These are phyloP conservation scores for Nemania sp. DNA, from an alignment of 2,329 filamentous ascomycete genomes.

Conservation along the genomic window DNA sequence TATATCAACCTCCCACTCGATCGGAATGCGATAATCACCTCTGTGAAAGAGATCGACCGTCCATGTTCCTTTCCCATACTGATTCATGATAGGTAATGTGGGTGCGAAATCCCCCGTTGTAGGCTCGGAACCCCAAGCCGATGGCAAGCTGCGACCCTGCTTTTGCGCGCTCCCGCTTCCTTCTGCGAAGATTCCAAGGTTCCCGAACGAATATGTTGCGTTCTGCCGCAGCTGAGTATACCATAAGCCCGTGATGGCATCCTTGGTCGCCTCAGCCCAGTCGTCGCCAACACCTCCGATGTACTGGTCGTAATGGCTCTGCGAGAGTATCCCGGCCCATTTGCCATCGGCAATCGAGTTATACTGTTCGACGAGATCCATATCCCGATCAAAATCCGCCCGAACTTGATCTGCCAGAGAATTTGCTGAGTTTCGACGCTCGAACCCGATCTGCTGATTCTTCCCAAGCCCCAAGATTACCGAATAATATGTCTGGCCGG, in stretches of 20 bases:
- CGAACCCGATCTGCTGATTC: slow-evolving; percentile 58
- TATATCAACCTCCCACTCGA: slow-evolving; percentile 46
- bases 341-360: slow-evolving; percentile 56
- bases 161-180: slow-evolving; percentile 58
- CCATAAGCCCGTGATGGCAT: slow-evolving; percentile 56
- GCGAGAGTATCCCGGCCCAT: slow-evolving; percentile 60
- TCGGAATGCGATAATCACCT: slow-evolving; percentile 43
- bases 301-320: slow-evolving; percentile 45
- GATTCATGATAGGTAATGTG: slow-evolving; percentile 49
- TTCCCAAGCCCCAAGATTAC: slow-evolving; percentile 49
- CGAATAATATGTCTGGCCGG: slow-evolving; percentile 57
- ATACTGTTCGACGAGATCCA: slow-evolving; percentile 53
- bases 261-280: slow-evolving; percentile 59
- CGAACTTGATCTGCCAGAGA: slow-evolving; percentile 49
- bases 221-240: slow-evolving; percentile 56
- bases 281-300: slow-evolving; percentile 63
- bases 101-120: slow-evolving; percentile 44
- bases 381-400: slow-evolving; percentile 54
- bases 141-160: slow-evolving; percentile 55
- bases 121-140: slow-evolving; percentile 46
- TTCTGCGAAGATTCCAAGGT: slow-evolving; percentile 58
- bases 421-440: slow-evolving; percentile 62
- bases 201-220: slow-evolving; percentile 54
- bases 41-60: slow-evolving; percentile 55
- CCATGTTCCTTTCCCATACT: slow-evolving; percentile 49